These are phyloP conservation scores for Coprinopsis strossmayeri DNA, from an alignment of 768 basidiomycete genomes.

Conservation along the genomic window DNA sequence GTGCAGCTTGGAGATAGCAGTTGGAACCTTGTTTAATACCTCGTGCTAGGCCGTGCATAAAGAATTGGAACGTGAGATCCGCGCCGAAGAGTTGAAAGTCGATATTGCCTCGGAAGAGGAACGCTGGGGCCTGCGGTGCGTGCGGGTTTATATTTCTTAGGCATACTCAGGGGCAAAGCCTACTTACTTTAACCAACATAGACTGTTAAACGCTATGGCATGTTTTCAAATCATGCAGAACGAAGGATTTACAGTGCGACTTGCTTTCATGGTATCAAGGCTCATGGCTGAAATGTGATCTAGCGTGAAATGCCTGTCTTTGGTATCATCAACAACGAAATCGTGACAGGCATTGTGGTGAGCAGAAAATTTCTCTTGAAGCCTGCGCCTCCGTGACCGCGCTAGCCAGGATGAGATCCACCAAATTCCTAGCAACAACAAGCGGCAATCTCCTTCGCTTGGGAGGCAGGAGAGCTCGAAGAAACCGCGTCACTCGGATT, in stretches of 20 bases:
- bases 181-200: conserved; percentile 19
- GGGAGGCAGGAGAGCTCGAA: neutral
- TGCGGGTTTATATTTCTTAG: neutral
- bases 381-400: neutral
- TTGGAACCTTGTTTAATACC: neutral
- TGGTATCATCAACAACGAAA: conserved; percentile 56
- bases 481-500: neutral
- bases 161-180: neutral
- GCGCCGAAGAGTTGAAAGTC: conserved; percentile 49
- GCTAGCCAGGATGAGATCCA: conserved; percentile 43
- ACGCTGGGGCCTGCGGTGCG: conserved; percentile 70
- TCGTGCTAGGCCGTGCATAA: conserved; percentile 66
- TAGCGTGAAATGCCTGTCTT: conserved; percentile 86
- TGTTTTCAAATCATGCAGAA: conserved; percentile 48
- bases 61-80: conserved; percentile 66
- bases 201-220: conserved; percentile 68
- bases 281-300: neutral
- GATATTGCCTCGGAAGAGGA: conserved; percentile 54
- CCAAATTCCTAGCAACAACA: neutral
- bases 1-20: neutral
- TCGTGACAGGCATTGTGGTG: conserved; percentile 75
- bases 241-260: conserved; percentile 44
- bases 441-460: neutral
- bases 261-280: neutral
- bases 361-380: conserved; percentile 12